Evolutionary conservation across 768 basidiomycete genomes (phyloP), one percentile per base, ranked within the genome.

Genomic region (Terana coerulea): DNA sequence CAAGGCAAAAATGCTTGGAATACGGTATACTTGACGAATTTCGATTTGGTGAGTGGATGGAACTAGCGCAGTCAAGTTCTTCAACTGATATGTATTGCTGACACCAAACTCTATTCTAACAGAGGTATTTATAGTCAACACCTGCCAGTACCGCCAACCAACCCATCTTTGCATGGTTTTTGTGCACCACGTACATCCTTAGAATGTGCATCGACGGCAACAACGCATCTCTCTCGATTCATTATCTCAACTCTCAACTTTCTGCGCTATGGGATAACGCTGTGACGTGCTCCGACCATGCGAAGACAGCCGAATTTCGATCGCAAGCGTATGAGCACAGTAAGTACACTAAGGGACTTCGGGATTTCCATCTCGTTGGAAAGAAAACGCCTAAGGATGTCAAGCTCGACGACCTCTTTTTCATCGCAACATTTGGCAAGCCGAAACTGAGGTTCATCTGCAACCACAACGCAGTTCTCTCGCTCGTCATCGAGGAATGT

Each of bases 371-470:
- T 24, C 42, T 42, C 29, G 36, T 47, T n/a, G 42, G 47, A 22
- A 49, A 37, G 26, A 41, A 47, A 26, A 21, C 33, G 9, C 9
- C 15, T 11, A 44, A 19, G 26, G 31, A 25, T 12, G 12, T 37
- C 28, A 2, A 33, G 15, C 41, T 5, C 15, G 47, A 43, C 26
- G 50, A 50, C 17, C 33, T 56, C n/a, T 33, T 49, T 19, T 57
- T 61, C 39, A 37, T 45, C 21, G 57, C 55, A 12, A 29, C 41
- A 9, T 61, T 61, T 33, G 58, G 25, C 39, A 36, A 47, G 30
- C 65, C 65, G 7, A 36, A 53, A 15, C 40, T 67, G 19, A 49
- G 59, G 45, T 67, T 67, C 47, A 53, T 65, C 22, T 67, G 65
- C 54, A 64, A 65, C 51, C 65, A 67, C 42, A 58, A 65, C 39